Evolutionary conservation across 371 early-diverging fungal species (phyloP), one percentile per base, ranked within the genome.

Genomic region (Mortierella sp.): DNA sequence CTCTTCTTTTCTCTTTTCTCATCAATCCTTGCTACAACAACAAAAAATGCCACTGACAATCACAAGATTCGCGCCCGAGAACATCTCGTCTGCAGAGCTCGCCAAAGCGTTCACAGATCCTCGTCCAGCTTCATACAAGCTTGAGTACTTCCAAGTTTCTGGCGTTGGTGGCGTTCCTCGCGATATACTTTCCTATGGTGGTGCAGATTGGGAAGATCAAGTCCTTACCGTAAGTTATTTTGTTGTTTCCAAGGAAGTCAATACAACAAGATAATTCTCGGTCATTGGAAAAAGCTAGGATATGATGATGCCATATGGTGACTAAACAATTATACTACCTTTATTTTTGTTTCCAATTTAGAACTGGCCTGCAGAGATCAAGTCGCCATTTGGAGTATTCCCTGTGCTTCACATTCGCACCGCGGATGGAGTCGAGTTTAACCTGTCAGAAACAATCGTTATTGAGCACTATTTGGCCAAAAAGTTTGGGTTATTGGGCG

Each of bases 361-460:
- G 76, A 66, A 60, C 59, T 71, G 67, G 68, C 72, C 76, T 0
- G 49, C 22, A 12, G 60, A 71, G 28, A n/a, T 40, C 34, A 59
- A 59, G 6, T 5, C 77, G 1, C 77, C 68, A 0, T 68, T 72
- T 49, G 68, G 68, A 22, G 60, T 68, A 19, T 68, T 64, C 43
- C 77, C 77, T 26, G 64, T 71, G n/a, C 42, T 76, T n/a, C 72
- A 76, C 54, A 72, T 75, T 54, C 34, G 51, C 29, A 67, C 77
- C 5, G 56, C 64, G 1, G 62, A 57, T n/a, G 72, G 68, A 31
- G 12, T 22, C 19, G 64, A 67, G 49, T 0, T 77, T 37, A 60
- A 54, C n/a, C 12, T 77, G n/a, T 15, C 66, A 0, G 78, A 77
- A 28, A 26, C 54, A 8, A 7, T 68, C 19, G 62, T 77, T 15